Evolutionary conservation across 192 early-diverging fungal species (phyloP), one percentile per base, ranked within the genome.

Genomic region (Coemansia furcata): DNA sequence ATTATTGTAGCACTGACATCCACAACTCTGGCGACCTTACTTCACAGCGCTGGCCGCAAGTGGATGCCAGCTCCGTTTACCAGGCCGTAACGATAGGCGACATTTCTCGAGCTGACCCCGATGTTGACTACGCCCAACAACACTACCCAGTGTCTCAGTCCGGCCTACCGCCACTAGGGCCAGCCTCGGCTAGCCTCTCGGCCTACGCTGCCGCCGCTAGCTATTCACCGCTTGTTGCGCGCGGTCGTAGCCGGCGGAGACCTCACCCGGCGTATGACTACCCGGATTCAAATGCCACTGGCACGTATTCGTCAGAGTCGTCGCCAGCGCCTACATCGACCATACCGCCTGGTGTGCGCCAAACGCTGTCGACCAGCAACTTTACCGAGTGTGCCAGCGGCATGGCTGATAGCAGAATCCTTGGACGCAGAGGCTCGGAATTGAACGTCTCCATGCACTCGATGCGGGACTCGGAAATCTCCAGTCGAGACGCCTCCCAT

Each of bases 121-220:
- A 29, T 23, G 10, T 58, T 7, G 59, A 49, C 42, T 6, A 52
- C 29, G 39, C 70, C 21, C 80, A 77, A 62, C 8, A 77, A 50
- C 8, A 57, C 36, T 74, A 82, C 30, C 71, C 80, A 1, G 68
- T 77, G 21, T 82, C 74, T 8, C 80, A 77, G 62, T 68, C 80
- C 11, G 74, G 80, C 12, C 58, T 77, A 21, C 80, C 80, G 10
- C 80, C 80, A 26, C 29, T 66, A 14, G 74, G 71, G 10, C 68
- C 80, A 8, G 71, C 67, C 32, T 66, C 80, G 26, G 72, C 63
- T 19, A 49, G 63, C 14, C 73, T 75, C 8, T 57, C 73, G 6
- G 58, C 65, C 26, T 77, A 82, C 38, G 62, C 67, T 17, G 15
- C 67, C 2, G 59, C 67, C 0, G 59, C 50, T 3, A 33, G 30